Base-by-base conservation (phyloP, 2,329 filamentous ascomycete genomes). In the Colletotrichum tropicicola region DNA sequence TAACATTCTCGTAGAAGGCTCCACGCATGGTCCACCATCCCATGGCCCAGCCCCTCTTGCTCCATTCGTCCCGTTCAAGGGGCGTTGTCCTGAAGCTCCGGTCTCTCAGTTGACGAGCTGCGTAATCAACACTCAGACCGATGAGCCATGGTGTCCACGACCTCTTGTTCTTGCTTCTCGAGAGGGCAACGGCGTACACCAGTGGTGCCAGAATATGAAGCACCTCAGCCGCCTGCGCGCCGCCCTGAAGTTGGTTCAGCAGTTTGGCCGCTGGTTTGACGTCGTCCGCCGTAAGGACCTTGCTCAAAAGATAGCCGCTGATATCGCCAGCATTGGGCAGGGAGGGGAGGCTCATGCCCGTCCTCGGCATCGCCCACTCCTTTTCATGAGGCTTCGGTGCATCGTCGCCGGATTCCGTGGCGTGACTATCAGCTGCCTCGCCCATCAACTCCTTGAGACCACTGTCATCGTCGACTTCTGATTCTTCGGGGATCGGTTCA, bases 1-100 rank as follows among this genome's bases (percentile, higher is more conserved):
- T 97, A 65, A 98, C 85, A 72, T 94, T 93, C 78, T 98, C 93
- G 78, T 99, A 99, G 72, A 97, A 97, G 2, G 94, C 94, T n/a
- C 96, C 95, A 65, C 95, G 89, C 93, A 99, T 96, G 25, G 87
- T 81, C 96, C 96, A 99, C 95, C 96, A 98, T 19, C 90, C 92
- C 83, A 98, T 91, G 2, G 89, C 90, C 93, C 94, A 97, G 39
- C 92, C 94, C 68, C 96, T 86, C 79, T 93, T 94, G 74, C 85
- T 89, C 84, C 97, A 89, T 81, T 98, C 95, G 70, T 98, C 95
- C 60, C 90, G 89, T 80, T 99, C 96, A 17, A 99, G 83, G 8
- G 91, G 89, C 23, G 95, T 97, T 30, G 96, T 94, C 52, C 92
- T 87, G 66, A 96, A 82, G 28, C 93, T 90, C 45, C 91, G 89